Evolutionary conservation across 2,329 filamentous ascomycete genomes (phyloP).

Genomic region (Epichloe amarillans): DNA sequence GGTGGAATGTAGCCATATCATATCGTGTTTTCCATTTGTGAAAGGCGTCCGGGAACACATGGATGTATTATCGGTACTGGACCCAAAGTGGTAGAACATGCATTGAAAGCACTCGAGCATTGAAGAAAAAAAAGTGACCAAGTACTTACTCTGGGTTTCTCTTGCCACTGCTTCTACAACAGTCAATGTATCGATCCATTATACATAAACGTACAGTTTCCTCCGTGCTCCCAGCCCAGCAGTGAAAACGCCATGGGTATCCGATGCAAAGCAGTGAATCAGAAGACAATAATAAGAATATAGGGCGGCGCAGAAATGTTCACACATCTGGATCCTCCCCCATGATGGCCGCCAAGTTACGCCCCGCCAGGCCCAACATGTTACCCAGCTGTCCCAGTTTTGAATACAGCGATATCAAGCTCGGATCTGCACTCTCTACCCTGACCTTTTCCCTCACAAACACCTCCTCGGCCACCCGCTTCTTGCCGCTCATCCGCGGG

Average conservation of each 20-base stretch:
- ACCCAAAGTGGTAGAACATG: not conserved
- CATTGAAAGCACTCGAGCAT: not conserved
- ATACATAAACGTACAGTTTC: no score
- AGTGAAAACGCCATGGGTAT: conserved; percentile 3
- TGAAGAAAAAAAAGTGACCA: conserved; percentile 2
- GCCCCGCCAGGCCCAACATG: conserved; percentile 54
- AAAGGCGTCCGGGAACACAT: not conserved
- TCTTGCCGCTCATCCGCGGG: conserved; percentile 12
- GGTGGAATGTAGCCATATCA: not conserved
- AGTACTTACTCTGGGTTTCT: not conserved
- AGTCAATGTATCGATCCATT: no score
- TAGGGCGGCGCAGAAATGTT: not conserved
- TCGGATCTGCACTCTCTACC: conserved; percentile 82
- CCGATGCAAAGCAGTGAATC: conserved; percentile 6
- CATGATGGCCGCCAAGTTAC: conserved; percentile 68
- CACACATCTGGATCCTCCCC: conserved; percentile 33
- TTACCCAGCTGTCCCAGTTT: conserved; percentile 71
- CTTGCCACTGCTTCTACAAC: no score
- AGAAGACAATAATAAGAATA: not conserved
- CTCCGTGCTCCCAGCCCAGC: no score
- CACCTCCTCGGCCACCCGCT: conserved; percentile 40
- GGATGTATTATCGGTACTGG: conserved; percentile 3
- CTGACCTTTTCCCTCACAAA: conserved; percentile 80
- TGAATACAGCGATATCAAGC: conserved; percentile 66
- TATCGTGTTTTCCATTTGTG: conserved; percentile 5